Evolutionary conservation across 2,329 filamentous ascomycete species (phyloP), one percentile per base, ranked within the genome.

Genomic region (Fusarium equiseti): DNA sequence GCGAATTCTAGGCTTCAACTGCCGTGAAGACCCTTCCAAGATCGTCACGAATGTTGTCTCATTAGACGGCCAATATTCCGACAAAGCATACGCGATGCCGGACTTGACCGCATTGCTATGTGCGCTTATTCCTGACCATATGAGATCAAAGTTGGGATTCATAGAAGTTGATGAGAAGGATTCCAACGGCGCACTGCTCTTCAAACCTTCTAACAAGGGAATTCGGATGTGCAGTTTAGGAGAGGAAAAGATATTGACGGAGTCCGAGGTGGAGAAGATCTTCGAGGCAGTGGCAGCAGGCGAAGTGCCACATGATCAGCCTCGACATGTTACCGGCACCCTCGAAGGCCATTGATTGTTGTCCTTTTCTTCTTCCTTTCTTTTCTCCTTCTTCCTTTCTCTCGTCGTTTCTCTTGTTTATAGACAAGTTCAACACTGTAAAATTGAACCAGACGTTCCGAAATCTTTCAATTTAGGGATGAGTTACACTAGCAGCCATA

Each of bases 1-100:
- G 16, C 51, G 72, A 26, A 62, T 74, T 15, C 49, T 75, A 2
- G 73, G 73, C 18, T 75, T 75, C 52, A 75, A 75, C 70, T 74
- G 71, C 27, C 69, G 61, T 15, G 71, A 67, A 31, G 67, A 74
- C 1, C 71, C 73, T 8, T 31, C 62, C 7, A 66, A 59, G 18
- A 73, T 74, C 22, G 74, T 70, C 38, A 67, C 60, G 40, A 40
- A 46, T 16, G 29, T 68, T 18, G 64, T 68, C 11, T 72, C 74
- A 9, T 26, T 74, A 2, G 59, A 70, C 7, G 44, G 54, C 6
- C 44, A 74, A 35, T 73, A 73, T 46, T 13, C 68, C 24, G 58
- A 71, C 9, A 61, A 67, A 38, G 22, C 53, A 8, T 66, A 54
- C 9, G 44, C 66, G 18, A 72, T 76, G 73, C 71, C 72, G 1